Conservation (phyloP, 345 rosid species). For the Cardamine chenopodiifolia region DNA sequence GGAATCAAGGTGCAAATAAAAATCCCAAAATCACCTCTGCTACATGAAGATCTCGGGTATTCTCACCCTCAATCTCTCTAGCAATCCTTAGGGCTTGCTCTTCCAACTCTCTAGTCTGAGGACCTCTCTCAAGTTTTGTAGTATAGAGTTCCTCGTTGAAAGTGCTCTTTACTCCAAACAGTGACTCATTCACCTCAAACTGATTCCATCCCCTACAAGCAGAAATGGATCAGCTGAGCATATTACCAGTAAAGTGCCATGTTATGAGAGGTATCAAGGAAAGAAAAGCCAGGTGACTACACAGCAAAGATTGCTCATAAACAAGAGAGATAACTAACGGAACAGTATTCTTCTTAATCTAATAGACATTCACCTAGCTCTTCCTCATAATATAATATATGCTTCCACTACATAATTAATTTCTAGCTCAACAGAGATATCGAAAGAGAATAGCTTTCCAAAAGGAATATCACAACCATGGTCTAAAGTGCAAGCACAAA, state of each 20-base stretch:
- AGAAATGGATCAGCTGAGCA: conserved; percentile 21
- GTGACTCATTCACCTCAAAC: conserved; percentile 68
- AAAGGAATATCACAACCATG: conserved; percentile 11
- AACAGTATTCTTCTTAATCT: conserved; percentile 13
- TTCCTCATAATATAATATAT: conserved; percentile 11
- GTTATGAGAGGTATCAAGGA: conserved; percentile 11
- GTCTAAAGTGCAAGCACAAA: conserved; percentile 15
- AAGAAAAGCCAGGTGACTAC: conserved; percentile 24
- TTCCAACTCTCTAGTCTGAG: conserved; percentile 61
- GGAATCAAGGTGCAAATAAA: conserved; percentile 14
- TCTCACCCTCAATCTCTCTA: conserved; percentile 90
- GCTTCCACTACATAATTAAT: not conserved
- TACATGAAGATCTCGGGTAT: conserved; percentile 78
- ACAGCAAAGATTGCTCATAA: conserved; percentile 17
- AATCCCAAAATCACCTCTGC: conserved; percentile 67
- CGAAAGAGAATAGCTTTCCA: conserved; percentile 26
- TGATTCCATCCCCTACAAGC: conserved; percentile 79
- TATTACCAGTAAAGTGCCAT: conserved; percentile 18
- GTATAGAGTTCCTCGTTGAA: conserved; percentile 90
- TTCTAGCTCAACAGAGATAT: conserved; percentile 12
- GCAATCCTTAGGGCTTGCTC: conserved; percentile 85
- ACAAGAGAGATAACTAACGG: not conserved
- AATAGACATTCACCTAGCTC: conserved; percentile 7
- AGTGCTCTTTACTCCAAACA: conserved; percentile 91
- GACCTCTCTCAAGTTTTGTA: conserved; percentile 78